Conservation (phyloP, 1,139 yeast genomes). For the Geotrichum siamense region DNA sequence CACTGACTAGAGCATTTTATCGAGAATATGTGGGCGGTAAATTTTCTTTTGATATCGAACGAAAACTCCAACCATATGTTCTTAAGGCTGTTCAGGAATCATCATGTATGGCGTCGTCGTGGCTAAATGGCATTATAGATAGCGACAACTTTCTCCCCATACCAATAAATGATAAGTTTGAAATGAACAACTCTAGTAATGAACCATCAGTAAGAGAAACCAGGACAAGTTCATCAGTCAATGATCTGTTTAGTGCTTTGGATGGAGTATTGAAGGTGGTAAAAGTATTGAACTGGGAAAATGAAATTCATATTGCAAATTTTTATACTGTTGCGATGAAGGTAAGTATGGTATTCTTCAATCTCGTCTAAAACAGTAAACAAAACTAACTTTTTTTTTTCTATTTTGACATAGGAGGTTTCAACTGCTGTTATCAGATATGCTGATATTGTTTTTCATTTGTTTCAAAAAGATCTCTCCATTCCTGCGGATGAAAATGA, state of each 20-base stretch:
- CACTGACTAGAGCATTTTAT: conserved; percentile 50
- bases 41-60: conserved; percentile 55
- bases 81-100: conserved; percentile 52
- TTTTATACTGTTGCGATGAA: conserved; percentile 53
- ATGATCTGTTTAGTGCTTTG: conserved; percentile 60
- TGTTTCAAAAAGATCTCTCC: conserved; percentile 44
- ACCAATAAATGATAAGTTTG: not conserved
- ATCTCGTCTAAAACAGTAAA: no score
- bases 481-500: conserved; percentile 29
- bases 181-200: not conserved
- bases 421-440: conserved; percentile 56
- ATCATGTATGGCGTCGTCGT: conserved; percentile 42
- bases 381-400: no score
- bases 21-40: conserved; percentile 41
- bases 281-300: conserved; percentile 53
- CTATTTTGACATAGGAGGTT: conserved; percentile 36
- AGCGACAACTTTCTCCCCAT: conserved; percentile 53
- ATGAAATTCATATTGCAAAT: conserved; percentile 53
- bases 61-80: conserved; percentile 52
- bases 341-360: conserved; percentile 13
- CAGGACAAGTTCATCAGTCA: conserved; percentile 49
- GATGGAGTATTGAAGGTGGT: conserved; percentile 51
- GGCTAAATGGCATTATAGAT: conserved; percentile 50
- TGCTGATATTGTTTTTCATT: conserved; percentile 42
- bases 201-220: conserved; percentile 37